These are phyloP conservation scores for Exophiala calicioides DNA, from an alignment of 2,329 filamentous ascomycete species.

Conservation along the genomic window DNA sequence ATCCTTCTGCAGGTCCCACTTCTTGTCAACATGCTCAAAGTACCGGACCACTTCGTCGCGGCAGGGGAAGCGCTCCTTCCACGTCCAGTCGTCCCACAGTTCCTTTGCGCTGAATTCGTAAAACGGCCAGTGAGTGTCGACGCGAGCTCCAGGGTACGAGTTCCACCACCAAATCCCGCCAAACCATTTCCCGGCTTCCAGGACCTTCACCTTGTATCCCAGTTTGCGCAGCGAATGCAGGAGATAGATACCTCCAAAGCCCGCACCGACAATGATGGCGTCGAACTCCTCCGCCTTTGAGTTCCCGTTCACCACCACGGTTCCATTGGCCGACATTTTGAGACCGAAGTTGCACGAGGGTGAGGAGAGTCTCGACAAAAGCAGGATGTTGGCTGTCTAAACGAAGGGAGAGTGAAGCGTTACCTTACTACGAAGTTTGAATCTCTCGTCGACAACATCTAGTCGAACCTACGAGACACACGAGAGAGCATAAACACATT, in stretches of 20 bases:
- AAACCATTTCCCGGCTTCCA: conserved; percentile 53
- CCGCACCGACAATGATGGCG: no score
- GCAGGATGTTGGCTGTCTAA: no score
- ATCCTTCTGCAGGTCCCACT: conserved; percentile 10
- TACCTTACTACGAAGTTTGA: no score
- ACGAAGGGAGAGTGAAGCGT: no score
- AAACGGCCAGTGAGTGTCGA: conserved; percentile 40
- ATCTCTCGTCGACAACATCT: no score
- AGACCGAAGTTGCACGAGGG: background rate
- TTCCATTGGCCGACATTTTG: background rate
- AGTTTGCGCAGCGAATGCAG: conserved; percentile 50
- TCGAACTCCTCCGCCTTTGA: background rate
- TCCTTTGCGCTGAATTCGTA: conserved; percentile 56
- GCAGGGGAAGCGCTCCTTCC: conserved; percentile 14
- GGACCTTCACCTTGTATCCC: conserved; percentile 51
- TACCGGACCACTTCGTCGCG: conserved; percentile 11
- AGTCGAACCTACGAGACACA: no score
- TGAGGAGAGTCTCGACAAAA: background rate
- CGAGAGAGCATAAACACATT: no score
- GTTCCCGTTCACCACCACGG: background rate
- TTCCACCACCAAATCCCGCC: conserved; percentile 42
- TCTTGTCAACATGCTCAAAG: conserved; percentile 10
- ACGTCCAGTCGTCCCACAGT: conserved; percentile 38
- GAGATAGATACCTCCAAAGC: conserved; percentile 49
- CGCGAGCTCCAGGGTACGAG: conserved; percentile 41